These are phyloP conservation scores for Basidiobolus heterosporus DNA, from an alignment of 371 early-diverging fungal genomes.

Conservation along the genomic window DNA sequence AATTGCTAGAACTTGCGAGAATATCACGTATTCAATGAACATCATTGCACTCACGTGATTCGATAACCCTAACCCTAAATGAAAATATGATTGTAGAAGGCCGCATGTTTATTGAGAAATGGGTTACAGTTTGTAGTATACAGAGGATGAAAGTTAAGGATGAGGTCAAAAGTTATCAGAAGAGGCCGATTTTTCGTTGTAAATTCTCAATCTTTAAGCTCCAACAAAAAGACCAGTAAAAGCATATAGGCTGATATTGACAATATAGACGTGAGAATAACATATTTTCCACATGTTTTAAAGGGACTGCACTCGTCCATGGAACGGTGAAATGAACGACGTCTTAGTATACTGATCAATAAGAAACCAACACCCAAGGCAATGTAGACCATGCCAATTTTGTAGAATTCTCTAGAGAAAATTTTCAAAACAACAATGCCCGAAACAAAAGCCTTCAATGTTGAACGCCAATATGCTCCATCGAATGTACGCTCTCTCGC, in stretches of 20 bases:
- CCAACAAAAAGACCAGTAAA: background rate
- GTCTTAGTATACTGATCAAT: slow-evolving; percentile 37
- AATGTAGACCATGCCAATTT: slow-evolving; percentile 54
- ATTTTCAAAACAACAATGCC: slow-evolving; percentile 48
- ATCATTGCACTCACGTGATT: too few relatives aligned
- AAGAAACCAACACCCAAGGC: slow-evolving; percentile 47
- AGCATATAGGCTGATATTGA: background rate
- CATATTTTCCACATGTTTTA: background rate
- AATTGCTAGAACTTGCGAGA: too few relatives aligned
- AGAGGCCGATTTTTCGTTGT: too few relatives aligned
- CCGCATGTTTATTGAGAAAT: too few relatives aligned
- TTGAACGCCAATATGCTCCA: slow-evolving; percentile 63
- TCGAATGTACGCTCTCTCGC: slow-evolving; percentile 62
- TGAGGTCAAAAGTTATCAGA: too few relatives aligned
- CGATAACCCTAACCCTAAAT: too few relatives aligned
- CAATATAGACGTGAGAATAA: background rate
- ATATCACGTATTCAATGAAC: too few relatives aligned
- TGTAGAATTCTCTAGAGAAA: slow-evolving; percentile 48
- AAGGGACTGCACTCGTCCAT: background rate
- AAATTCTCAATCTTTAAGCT: too few relatives aligned
- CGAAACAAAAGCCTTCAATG: slow-evolving; percentile 47
- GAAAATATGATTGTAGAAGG: too few relatives aligned
- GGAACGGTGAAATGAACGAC: slow-evolving; percentile 8
- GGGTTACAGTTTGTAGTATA: too few relatives aligned
- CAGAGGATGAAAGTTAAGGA: too few relatives aligned